phyloP scores from a whole-genome alignment of 2,329 filamentous ascomycete species.

The Blumeria graminis region DNA sequence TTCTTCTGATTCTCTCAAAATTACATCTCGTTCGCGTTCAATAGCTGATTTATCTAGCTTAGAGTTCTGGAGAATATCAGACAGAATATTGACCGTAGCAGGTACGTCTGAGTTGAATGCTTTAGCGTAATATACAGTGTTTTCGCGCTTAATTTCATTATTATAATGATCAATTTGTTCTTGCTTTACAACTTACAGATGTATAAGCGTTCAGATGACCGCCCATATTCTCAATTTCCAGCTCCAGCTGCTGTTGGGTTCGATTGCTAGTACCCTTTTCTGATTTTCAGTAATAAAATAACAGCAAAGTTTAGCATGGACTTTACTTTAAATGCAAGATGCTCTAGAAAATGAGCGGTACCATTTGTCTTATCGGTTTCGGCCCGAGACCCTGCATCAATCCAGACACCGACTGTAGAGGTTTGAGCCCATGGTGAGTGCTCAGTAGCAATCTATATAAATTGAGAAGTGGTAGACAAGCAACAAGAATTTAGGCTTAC shows the following conservation, averaged over 20 bases:
- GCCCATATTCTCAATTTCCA: constrained; percentile 99
- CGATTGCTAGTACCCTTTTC: constrained; percentile 69
- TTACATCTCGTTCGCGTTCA: constrained; percentile 95
- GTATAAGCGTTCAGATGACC: constrained; percentile 98
- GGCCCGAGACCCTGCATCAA: constrained; percentile 92
- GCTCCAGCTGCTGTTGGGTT: constrained; percentile 89
- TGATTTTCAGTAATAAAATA: constrained; percentile 7
- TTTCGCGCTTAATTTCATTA: constrained; percentile 46
- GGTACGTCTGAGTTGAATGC: constrained; percentile 95
- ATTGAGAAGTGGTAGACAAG: constrained; percentile 13
- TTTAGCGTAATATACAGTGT: constrained; percentile 99
- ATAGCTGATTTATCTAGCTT: constrained; percentile 85
- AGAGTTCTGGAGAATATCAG: constrained; percentile 98
- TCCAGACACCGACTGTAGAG: constrained; percentile 96
- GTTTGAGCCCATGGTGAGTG: constrained; percentile 97
- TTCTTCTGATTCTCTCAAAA: constrained; percentile 95
- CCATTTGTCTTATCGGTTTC: constrained; percentile 98
- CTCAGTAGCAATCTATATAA: constrained; percentile 70
- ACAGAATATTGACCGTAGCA: constrained; percentile 89
- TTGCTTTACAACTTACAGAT: constrained; percentile 40
- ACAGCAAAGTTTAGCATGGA: constrained; percentile 1
- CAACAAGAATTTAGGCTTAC: constrained; percentile 22
- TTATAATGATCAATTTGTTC: constrained; percentile 5
- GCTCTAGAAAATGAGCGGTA: constrained; percentile 98
- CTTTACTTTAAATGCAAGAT: constrained; percentile 93